phyloP scores from a whole-genome alignment of 2,329 filamentous ascomycete species.

The Lecanicillium sp. region DNA sequence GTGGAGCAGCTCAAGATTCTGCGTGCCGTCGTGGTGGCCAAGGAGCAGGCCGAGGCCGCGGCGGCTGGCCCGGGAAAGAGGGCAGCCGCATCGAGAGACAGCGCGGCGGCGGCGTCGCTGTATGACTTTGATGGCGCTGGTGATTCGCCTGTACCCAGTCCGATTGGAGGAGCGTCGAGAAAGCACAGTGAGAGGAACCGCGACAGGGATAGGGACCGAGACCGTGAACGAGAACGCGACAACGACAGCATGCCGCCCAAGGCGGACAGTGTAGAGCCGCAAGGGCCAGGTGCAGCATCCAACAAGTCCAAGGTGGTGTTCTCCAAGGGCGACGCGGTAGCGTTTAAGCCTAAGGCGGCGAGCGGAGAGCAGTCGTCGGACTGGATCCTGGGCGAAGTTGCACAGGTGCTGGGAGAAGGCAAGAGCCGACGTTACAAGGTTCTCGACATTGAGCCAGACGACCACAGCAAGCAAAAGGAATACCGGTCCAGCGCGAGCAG shows the following conservation, averaged over 20 bases:
- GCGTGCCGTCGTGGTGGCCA: conserved; percentile 33
- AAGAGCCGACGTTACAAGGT: conserved; percentile 74
- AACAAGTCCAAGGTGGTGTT: conserved; percentile 47
- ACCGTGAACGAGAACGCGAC: conserved; percentile 32
- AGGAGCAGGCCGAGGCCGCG: conserved; percentile 30
- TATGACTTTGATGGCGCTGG: conserved; percentile 38
- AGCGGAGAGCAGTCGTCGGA: conserved; percentile 42
- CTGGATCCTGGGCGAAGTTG: conserved; percentile 73
- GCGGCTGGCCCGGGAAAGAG: conserved; percentile 22
- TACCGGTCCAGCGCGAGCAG: conserved; percentile 66
- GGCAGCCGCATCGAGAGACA: conserved; percentile 14
- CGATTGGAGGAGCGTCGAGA: conserved; percentile 22
- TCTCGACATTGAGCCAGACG: conserved; percentile 71
- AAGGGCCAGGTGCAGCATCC: conserved; percentile 23
- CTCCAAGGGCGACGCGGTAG: conserved; percentile 55
- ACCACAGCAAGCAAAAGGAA: conserved; percentile 56
- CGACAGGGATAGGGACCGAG: conserved; percentile 17
- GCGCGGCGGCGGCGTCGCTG: conserved; percentile 22
- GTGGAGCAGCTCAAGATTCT: conserved; percentile 36
- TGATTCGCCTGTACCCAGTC: conserved; percentile 38
- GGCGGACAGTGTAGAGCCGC: conserved; percentile 49
- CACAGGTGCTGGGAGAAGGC: conserved; percentile 65
- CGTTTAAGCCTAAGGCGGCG: conserved; percentile 53
- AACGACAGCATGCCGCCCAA: conserved; percentile 49
- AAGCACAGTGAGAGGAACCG: conserved; percentile 19